Evolutionary conservation across 176 grass and related monocot genomes (phyloP), one percentile per base, ranked within the genome.

Genomic region (Musa beccarii): DNA sequence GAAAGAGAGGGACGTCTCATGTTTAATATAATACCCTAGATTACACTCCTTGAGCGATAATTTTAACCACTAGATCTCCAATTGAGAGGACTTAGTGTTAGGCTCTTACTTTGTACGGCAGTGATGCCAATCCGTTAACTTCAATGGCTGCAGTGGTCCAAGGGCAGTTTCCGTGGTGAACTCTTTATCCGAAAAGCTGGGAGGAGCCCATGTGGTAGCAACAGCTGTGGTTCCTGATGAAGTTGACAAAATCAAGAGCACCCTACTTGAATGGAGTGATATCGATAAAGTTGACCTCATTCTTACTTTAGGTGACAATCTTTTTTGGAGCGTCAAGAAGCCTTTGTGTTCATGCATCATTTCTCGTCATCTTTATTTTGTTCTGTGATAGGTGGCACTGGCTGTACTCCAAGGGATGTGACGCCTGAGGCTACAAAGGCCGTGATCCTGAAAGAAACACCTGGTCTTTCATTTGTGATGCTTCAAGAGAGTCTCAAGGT

Each of bases 401-500:
- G 95, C 74, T 94, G 94, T 85, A 94, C 95, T 56, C 88, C 84
- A 59, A 89, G 90, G 82, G 90, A 94, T 86, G 84, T 94, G 19
- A 91, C 95, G 11, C 90, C 94, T 62, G 90, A 97, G 71, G 90
- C 94, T 67, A 97, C 94, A 72, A 93, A 97, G 84, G 62, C 78
- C 28, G 82, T 89, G 4, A 89, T 97, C 85, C 84, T 90, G 83
- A 97, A 93, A 86, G 94, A 97, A 79, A 80, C 86, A 54, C 94
- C 81, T 7, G 94, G 94, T 54, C 90, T 97, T 72, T 22, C 80
- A 11, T 90, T 85, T 84, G 90, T 87, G 57, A 97, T 97, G 90
- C 86, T 99, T 86, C 90, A 94, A 80, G 86, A 89, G 83, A 89
- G 88, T 59, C 84, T 99, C 57, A 99, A 99, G 90, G 90, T 98